These are phyloP conservation scores for Dendrocalamus sinicus DNA, from an alignment of 176 grass and related monocot genomes.

Conservation along the genomic window DNA sequence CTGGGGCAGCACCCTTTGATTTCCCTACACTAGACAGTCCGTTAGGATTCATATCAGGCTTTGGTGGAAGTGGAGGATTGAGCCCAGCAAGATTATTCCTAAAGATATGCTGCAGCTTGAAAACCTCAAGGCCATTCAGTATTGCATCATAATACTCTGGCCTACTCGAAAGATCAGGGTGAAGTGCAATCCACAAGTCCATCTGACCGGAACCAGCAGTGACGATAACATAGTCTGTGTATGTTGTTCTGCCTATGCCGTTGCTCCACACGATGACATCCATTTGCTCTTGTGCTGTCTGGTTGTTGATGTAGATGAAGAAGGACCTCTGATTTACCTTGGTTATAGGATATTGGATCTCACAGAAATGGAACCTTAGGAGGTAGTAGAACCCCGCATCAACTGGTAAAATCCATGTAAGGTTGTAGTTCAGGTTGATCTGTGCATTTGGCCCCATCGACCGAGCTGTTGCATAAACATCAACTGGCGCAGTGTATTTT, in stretches of 20 bases:
- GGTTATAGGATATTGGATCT: constrained; percentile 73
- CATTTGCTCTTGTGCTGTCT: constrained; percentile 48
- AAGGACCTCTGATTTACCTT: constrained; percentile 64
- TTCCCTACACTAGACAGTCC: not conserved
- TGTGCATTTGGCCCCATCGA: constrained; percentile 70
- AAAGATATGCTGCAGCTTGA: constrained; percentile 40
- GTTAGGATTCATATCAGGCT: not conserved
- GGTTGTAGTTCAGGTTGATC: constrained; percentile 75
- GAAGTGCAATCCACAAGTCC: constrained; percentile 74
- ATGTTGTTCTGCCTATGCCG: constrained; percentile 55
- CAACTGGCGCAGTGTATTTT: constrained; percentile 53
- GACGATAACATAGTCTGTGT: constrained; percentile 46
- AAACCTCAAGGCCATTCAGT: constrained; percentile 83
- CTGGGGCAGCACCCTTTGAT: not conserved
- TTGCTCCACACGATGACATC: constrained; percentile 62
- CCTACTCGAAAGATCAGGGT: constrained; percentile 45
- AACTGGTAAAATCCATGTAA: constrained; percentile 72
- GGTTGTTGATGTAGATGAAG: constrained; percentile 76
- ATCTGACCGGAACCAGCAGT: constrained; percentile 37
- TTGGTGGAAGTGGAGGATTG: constrained; percentile 40
- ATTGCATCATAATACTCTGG: constrained; percentile 77
- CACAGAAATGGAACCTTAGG: constrained; percentile 83
- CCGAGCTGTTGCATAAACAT: constrained; percentile 65
- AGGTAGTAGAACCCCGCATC: constrained; percentile 70
- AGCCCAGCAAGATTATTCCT: constrained; percentile 57